Percentiles rank a stretch among this genome's conserved stretches.
phyloP scores from a whole-genome alignment of 495 filamentous ascomycete genomes.

The Tuber melanosporum region DNA sequence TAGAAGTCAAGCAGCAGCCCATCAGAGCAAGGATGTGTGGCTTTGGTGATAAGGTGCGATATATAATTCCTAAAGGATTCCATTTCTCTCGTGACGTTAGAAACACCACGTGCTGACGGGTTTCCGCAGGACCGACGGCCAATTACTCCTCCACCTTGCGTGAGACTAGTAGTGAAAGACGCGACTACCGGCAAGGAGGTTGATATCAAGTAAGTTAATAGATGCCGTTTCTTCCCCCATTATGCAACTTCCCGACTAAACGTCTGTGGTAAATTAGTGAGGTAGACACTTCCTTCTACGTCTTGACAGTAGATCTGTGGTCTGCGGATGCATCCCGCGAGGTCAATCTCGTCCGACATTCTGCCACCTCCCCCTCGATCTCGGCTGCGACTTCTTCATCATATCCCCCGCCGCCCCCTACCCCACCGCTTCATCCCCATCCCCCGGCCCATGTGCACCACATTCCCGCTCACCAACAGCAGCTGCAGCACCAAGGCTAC shows the following conservation, averaged over 20 bases:
- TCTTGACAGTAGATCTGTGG: conserved; percentile 91
- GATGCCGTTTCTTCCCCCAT: conserved; percentile 21
- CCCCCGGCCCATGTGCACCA: conserved; percentile 43
- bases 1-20: conserved; percentile 86
- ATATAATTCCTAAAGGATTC: neutral
- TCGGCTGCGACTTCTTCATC: conserved; percentile 72
- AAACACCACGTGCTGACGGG: conserved; percentile 32
- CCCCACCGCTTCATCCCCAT: conserved; percentile 45
- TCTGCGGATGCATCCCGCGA: conserved; percentile 73
- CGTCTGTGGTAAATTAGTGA: conserved; percentile 48
- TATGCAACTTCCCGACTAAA: conserved; percentile 37
- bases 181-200: conserved; percentile 73
- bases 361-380: conserved; percentile 80
- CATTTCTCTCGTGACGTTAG: conserved; percentile 25
- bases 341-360: conserved; percentile 89
- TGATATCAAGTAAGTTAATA: conserved; percentile 68
- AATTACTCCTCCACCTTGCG: conserved; percentile 92
- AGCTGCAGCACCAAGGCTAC: conserved; percentile 44
- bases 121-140: conserved; percentile 74
- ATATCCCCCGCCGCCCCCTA: conserved; percentile 51
- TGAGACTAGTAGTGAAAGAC: conserved; percentile 76
- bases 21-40: conserved; percentile 96
- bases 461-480: conserved; percentile 43
- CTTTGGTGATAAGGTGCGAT: conserved; percentile 87
- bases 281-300: conserved; percentile 80